These are phyloP conservation scores for Brassica balearica DNA, from an alignment of 441 rosid species.

Conservation along the genomic window DNA sequence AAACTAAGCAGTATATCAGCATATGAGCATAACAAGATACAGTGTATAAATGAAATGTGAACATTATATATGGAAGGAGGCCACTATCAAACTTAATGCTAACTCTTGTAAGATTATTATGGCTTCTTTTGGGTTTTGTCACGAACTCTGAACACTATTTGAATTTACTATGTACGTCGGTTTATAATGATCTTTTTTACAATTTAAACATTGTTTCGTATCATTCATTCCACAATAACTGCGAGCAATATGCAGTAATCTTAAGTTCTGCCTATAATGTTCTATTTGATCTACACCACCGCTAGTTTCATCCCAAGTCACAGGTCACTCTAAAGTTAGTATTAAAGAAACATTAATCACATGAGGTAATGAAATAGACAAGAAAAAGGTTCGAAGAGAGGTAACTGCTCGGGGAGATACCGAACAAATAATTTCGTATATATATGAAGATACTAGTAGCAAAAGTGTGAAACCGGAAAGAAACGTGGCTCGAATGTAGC, in stretches of 20 bases:
- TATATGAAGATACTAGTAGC: background rate
- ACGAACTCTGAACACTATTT: background rate
- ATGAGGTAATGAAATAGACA: background rate
- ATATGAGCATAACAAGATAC: too few relatives aligned
- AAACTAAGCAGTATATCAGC: background rate
- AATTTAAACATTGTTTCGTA: background rate
- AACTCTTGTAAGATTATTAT: too few relatives aligned
- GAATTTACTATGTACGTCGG: background rate
- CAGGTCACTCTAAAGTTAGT: background rate
- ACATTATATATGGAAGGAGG: background rate
- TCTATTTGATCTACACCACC: background rate
- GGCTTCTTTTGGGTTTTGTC: too few relatives aligned
- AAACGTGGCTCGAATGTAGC: conserved; percentile 4
- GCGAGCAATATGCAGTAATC: background rate
- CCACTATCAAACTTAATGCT: background rate
- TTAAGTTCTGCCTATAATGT: background rate
- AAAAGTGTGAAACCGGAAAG: background rate
- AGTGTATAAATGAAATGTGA: background rate
- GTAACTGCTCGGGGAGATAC: background rate
- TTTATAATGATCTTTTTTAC: background rate
- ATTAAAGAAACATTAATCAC: background rate
- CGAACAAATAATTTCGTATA: background rate
- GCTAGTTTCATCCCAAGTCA: background rate
- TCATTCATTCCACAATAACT: background rate
- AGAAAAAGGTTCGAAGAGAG: background rate